Evolutionary conservation across 1,284 basidiomycete species (phyloP).

Genomic region (Xerocomus minutiporus): DNA sequence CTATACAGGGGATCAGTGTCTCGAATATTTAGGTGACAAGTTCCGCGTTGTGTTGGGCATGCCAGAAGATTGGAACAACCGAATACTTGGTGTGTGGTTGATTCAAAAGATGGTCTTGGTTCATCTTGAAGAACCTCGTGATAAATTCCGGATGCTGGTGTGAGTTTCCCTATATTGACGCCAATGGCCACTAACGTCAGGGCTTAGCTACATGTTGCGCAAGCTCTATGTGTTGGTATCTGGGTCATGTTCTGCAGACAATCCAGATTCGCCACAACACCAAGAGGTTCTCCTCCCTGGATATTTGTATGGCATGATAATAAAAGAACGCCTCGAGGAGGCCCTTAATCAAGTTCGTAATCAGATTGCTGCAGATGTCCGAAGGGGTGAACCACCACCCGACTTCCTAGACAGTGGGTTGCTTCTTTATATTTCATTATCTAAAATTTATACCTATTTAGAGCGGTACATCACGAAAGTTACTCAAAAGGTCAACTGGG

Average conservation of each 20-base stretch:
- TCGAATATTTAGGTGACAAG: constrained; percentile 97
- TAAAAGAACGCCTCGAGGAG: constrained; percentile 97
- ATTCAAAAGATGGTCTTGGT: constrained; percentile 87
- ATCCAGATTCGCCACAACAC: constrained; percentile 98
- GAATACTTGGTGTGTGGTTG: constrained; percentile 79
- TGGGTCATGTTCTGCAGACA: constrained; percentile 88
- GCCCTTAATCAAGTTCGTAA: constrained; percentile 72
- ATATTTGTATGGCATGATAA: constrained; percentile 92
- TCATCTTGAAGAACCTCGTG: constrained; percentile 84
- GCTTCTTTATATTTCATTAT: background rate
- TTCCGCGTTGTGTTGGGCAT: constrained; percentile 90
- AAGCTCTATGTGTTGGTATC: constrained; percentile 94
- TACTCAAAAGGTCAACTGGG: constrained; percentile 79
- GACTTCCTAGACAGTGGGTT: constrained; percentile 84
- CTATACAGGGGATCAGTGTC: constrained; percentile 87
- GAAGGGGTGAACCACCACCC: constrained; percentile 64
- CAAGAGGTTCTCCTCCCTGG: constrained; percentile 98
- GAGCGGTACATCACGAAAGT: constrained; percentile 82
- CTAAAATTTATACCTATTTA: constrained; percentile 29
- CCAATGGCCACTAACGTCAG: constrained; percentile 12
- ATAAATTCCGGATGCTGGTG: constrained; percentile 97
- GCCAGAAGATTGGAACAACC: constrained; percentile 92
- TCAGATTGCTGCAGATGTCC: constrained; percentile 74
- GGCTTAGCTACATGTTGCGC: constrained; percentile 84
- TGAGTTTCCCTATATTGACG: constrained; percentile 31